Base-by-base conservation (phyloP, 805 yeast genomes). In the Saccharomycodes ludwigii region DNA sequence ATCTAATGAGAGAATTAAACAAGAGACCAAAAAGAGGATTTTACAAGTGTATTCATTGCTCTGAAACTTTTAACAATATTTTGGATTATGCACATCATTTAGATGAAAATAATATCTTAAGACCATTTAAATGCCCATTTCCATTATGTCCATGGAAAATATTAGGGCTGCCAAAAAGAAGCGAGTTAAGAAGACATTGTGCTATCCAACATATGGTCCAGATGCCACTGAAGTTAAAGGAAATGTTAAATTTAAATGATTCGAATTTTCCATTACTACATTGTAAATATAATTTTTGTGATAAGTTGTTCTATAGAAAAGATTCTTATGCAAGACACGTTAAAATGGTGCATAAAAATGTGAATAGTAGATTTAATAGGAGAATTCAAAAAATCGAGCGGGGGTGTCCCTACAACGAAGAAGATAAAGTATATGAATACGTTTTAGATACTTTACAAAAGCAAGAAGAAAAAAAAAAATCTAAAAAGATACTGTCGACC, bases 241-340 rank as follows among this genome's bases (percentile, higher is more conserved):
- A 42, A 18, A 35, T 39, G n/a, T 22, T 55, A 24, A 55, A 53
- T 23, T 31, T 52, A 24, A 47, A 43, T 27, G 51, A 46, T 14
- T 48, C 46, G 18, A 40, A 47, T 11, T 53, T 45, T 23, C 53
- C 55, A n/a, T 40, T 48, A n/a, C 36, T 47, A 8, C 26, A 38
- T 4, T 62, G 66, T 35, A 39, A 52, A 0, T 42, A 50, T 27
- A 42, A 46, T 3, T 44, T 45, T 30, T 73, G 80, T 41, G 62
- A 59, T 7, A 68, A 66, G 38, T 44, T 42, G 6, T 72, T 73
- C 42, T 63, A 63, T 38, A 52, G 79, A 30, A 63, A 61, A 32
- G 79, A 73, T 45, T 66, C 76, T 1, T 56, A 65, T 34, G 61
- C 57, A 26, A 58, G 79, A 40, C 81, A 73, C 42, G 57, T 57